Base-by-base conservation (phyloP, 805 yeast genomes). In the Pichia deserticola region DNA sequence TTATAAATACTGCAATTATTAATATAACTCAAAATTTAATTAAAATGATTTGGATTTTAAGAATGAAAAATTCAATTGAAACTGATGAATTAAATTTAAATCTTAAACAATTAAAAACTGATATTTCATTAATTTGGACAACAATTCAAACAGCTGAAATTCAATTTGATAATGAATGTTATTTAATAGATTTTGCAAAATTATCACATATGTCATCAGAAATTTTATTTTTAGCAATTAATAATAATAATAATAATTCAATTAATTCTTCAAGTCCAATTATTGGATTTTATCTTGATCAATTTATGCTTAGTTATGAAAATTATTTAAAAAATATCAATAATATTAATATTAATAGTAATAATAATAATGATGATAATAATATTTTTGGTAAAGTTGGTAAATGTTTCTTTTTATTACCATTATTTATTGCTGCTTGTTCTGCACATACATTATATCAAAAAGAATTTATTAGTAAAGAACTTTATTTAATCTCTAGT, bases 11-110 rank as follows among this genome's bases (percentile, higher is more conserved):
- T 0, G 65, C 74, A 7, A 61, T 70, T 3, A 56, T 63, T 7
- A 66, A 63, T 32, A 65, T 69, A 34, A 66, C 68, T 49, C 75
- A 71, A 45, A 57, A 67, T 36, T 39, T 66, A 11, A 67, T 72
- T 29, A 73, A 74, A 51, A 56, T 71, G 11, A 56, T 68, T 0
- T 73, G 70, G 70, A 51, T 73, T 13, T 55, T 69, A n/a, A 45
- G 59, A 32, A 50, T 48, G 50, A 37, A 33, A 36, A 34, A 38
- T 36, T 34, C 52, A 7, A 37, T 56, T 9, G 55, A 44, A 8
- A 27, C 33, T 10, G 36, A 32, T 9, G 47, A 48, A 25, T 38
- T 50, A 4, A 50, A 49, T 20, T 10, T 32, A 7, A 49, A 46
- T 42, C 36, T 59, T 33, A 53, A 51, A 15, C 48, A 51, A 7